Evolutionary conservation across 768 basidiomycete species (phyloP).

Genomic region (Boletus tomentosulus): DNA sequence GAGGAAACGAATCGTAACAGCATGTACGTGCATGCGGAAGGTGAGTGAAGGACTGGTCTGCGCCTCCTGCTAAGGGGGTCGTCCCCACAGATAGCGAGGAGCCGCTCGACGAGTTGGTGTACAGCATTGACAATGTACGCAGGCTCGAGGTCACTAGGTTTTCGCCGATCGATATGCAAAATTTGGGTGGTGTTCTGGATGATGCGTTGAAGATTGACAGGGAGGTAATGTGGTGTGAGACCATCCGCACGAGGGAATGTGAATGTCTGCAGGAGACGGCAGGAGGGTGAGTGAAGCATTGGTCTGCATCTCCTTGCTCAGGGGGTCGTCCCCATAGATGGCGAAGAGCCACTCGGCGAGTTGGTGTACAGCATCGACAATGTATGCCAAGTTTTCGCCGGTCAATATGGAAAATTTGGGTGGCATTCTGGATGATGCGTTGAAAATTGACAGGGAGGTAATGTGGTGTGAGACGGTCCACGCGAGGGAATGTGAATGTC

Average conservation of each 20-base stretch:
- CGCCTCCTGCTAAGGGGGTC: conserved; percentile 71
- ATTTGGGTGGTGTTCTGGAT: conserved; percentile 94
- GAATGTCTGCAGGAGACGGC: conserved; percentile 68
- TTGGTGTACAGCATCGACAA: no score
- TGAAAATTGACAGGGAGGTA: no score
- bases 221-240: conserved; percentile 75
- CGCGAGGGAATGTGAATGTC: no score
- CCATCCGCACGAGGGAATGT: conserved; percentile 81
- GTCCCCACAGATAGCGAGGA: conserved; percentile 85
- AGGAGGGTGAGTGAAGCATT: no score
- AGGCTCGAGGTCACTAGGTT: conserved; percentile 90
- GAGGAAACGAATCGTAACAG: no score
- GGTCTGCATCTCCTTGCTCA: no score
- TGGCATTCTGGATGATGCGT: no score
- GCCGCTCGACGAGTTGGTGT: conserved; percentile 63
- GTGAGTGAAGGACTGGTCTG: conserved; percentile 87
- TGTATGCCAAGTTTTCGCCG: no score
- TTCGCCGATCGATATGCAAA: conserved; percentile 93
- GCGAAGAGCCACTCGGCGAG: no score
- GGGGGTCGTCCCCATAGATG: no score
- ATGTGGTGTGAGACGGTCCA: no score
- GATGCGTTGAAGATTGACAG: conserved; percentile 93
- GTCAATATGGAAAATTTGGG: no score
- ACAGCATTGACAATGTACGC: conserved; percentile 81
- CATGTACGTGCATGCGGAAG: conserved; percentile 91